These are phyloP conservation scores for Moesziomyces aphidis DNA, from an alignment of 1,284 basidiomycete species.

Conservation along the genomic window DNA sequence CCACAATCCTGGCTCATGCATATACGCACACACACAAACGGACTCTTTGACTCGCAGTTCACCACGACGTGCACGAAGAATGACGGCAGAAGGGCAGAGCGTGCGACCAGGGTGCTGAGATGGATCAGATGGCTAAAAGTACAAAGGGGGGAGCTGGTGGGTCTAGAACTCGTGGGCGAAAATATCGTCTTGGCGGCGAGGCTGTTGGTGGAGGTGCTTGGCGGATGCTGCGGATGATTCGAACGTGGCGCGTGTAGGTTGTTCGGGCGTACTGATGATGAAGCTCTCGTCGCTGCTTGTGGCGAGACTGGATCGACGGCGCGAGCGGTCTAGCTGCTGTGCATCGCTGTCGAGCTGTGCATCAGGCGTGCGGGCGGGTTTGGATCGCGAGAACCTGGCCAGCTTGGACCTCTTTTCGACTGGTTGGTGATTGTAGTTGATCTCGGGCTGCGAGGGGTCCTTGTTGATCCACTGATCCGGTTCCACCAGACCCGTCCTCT, in stretches of 20 bases:
- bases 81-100: no score
- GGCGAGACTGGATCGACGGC: not conserved
- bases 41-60: no score
- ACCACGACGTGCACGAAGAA: no score
- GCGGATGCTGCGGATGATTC: not conserved
- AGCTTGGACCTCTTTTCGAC: conserved; percentile 6
- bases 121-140: not conserved
- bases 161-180: conserved; percentile 31
- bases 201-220: not conserved
- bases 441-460: conserved; percentile 8
- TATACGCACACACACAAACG: no score
- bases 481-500: conserved; percentile 30
- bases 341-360: not conserved
- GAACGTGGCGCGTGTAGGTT: conserved; percentile 4
- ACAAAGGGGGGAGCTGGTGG: not conserved
- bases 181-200: conserved; percentile 18
- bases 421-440: conserved; percentile 1
- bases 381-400: conserved; percentile 4
- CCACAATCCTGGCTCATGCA: not conserved
- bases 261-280: conserved; percentile 12
- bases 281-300: not conserved
- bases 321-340: no score
- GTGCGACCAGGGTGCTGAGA: no score
- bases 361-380: not conserved
- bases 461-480: conserved; percentile 36